Percentiles rank a stretch among this genome's conserved stretches.
These are phyloP conservation scores for Wallacemonas sp. DNA, from an alignment of 208 protist species.

Conservation along the genomic window DNA sequence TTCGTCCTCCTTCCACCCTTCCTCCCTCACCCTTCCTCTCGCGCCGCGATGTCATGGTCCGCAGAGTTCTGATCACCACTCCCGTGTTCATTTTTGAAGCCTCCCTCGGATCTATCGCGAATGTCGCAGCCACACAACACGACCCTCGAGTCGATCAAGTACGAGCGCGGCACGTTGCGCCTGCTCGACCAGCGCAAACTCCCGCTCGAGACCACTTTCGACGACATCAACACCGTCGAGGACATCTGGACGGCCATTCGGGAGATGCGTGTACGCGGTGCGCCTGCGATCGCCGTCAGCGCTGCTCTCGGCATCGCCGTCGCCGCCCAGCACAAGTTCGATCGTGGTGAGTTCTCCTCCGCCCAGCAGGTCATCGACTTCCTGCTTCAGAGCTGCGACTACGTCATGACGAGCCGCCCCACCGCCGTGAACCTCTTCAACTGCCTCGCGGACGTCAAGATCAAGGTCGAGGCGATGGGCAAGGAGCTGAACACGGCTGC, in stretches of 20 bases:
- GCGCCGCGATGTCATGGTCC: not conserved
- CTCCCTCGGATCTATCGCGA: no score
- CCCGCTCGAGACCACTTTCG: conserved; percentile 78
- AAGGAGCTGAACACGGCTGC: conserved; percentile 18
- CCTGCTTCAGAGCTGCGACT: conserved; percentile 77
- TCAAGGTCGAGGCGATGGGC: conserved; percentile 30
- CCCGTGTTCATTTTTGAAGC: no score
- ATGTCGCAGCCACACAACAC: conserved; percentile 51
- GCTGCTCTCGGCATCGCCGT: conserved; percentile 93
- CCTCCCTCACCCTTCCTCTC: conserved; percentile 5
- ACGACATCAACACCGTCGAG: conserved; percentile 79
- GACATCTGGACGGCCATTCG: conserved; percentile 90
- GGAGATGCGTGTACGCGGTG: conserved; percentile 95
- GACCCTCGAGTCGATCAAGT: conserved; percentile 86
- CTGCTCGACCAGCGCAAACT: conserved; percentile 88
- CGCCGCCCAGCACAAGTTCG: conserved; percentile 51
- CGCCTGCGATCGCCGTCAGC: conserved; percentile 95
- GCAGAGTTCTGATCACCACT: no score
- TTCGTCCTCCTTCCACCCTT: no score
- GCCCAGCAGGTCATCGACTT: conserved; percentile 46
- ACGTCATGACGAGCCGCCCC: conserved; percentile 91
- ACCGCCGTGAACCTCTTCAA: conserved; percentile 97
- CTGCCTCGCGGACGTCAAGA: conserved; percentile 70
- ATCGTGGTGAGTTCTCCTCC: conserved; percentile 24
- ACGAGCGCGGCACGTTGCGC: conserved; percentile 50